Percentiles rank a stretch among this genome's conserved stretches.
phyloP scores from a whole-genome alignment of 345 rosid species.

The Streptanthus diversifolius region DNA sequence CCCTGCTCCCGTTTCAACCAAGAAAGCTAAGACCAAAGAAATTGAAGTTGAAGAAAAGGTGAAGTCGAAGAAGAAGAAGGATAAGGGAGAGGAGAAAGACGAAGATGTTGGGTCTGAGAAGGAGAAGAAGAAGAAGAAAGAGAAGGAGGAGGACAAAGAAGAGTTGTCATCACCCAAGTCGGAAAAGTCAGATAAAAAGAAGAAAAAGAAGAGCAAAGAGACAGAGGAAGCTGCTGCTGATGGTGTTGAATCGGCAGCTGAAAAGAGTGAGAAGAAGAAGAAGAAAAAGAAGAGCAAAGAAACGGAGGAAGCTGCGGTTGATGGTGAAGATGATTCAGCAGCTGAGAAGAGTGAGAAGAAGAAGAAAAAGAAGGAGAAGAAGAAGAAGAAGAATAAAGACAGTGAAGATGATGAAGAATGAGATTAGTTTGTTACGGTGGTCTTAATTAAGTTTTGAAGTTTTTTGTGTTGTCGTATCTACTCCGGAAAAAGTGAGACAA shows the following conservation, averaged over 20 bases:
- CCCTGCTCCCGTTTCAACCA: conserved; percentile 45
- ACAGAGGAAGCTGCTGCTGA: conserved; percentile 38
- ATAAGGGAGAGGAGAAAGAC: conserved; percentile 50
- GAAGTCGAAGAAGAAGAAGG: conserved; percentile 47
- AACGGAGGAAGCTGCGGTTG: conserved; percentile 37
- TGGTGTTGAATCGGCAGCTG: conserved; percentile 41
- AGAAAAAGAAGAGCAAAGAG: conserved; percentile 74
- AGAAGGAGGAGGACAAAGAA: conserved; percentile 37
- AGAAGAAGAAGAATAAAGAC: conserved; percentile 45
- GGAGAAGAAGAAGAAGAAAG: conserved; percentile 49
- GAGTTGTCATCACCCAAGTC: conserved; percentile 57
- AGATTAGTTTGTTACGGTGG: conserved; percentile 1
- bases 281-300: conserved; percentile 77
- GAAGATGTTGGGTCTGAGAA: conserved; percentile 40
- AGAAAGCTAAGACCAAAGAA: conserved; percentile 52
- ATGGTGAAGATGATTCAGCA: conserved; percentile 39
- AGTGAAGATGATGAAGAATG: conserved; percentile 32
- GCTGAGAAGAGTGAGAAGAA: conserved; percentile 65
- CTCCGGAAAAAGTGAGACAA: conserved; percentile 31
- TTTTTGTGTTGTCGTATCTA: conserved; percentile 22
- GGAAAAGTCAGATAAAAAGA: conserved; percentile 64
- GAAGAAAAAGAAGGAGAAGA: conserved; percentile 55
- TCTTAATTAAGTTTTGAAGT: conserved; percentile 15
- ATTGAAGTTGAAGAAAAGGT: conserved; percentile 35
- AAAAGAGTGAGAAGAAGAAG: conserved; percentile 54